Base-by-base conservation (phyloP, 1,139 yeast genomes). In the Suhomyces panamericanus region DNA sequence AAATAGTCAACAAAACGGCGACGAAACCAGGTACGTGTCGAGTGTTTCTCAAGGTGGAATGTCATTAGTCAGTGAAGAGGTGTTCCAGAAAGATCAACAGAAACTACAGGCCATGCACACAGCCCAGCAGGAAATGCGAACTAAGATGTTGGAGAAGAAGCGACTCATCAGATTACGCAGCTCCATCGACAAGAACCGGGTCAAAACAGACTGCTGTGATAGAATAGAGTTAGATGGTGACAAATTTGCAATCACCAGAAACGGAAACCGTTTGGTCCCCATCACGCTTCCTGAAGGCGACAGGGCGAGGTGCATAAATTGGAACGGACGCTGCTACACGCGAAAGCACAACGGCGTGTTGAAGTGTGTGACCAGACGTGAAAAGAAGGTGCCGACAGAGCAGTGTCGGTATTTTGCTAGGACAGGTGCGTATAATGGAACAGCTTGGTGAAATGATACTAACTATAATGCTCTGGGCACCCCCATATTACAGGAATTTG, bases 401-500 rank as follows among this genome's bases (percentile, higher is more conserved):
- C 50, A 59, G 30, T 77, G 81, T 55, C 67, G 74, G 4, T 74
- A 66, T 50, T 74, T 62, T 49, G 56, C 68, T 32, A 56, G 72
- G 49, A 66, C 70, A 49, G 78, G 78, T 70, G 58, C 50, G 76
- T 72, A 59, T 51, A 13, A 12, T 31, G 16, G 13, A 15, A 20
- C 7, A 14, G 9, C 17, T 37, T 30, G 22, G 31, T 35, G 34
- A 16, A 38, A 35, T 38, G 35, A 27, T 60, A 57, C 62, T 55
- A 56, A 59, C 43, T 37, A 38, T 38, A 34, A 43, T 52, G 53
- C 48, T 57, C 59, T 56, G 49, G 49, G 57, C 29, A 52, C 53
- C 58, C 58, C 58, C 58, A 52, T 49, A 51, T 34, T 49, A 34
- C 58, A 74, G 85, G 85, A 14, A 62, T 67, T 12, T 84, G 89